A percentile compares a stretch with the other conserved stretches of the same genome.
Conservation (phyloP, 306 rosid genomes). For the Malus fusca region DNA sequence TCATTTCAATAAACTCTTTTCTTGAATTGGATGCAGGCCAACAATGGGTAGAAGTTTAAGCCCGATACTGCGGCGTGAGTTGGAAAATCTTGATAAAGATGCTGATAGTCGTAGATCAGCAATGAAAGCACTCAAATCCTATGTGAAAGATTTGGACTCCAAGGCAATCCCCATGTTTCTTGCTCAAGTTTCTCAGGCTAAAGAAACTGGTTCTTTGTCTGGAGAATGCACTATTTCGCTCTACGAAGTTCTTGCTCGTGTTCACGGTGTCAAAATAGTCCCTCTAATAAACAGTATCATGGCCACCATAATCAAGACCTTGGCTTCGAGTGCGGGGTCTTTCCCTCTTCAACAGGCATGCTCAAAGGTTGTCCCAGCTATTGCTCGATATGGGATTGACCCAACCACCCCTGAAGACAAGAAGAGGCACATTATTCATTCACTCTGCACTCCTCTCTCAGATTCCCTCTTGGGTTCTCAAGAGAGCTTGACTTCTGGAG, state of each 20-base stretch:
- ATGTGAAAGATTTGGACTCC: slow-evolving; percentile 72
- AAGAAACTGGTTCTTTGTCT: slow-evolving; percentile 58
- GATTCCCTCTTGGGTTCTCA: slow-evolving; percentile 67
- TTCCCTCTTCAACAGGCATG: slow-evolving; percentile 89
- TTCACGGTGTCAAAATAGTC: slow-evolving; percentile 73
- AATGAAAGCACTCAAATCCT: slow-evolving; percentile 65
- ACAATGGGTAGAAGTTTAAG: slow-evolving; percentile 51
- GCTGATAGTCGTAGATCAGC: slow-evolving; percentile 73
- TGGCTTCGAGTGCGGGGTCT: slow-evolving; percentile 79
- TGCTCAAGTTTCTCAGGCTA: slow-evolving; percentile 86
- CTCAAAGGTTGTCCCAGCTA: slow-evolving; percentile 78
- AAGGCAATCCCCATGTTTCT: slow-evolving; percentile 74
- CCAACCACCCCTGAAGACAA: slow-evolving; percentile 73
- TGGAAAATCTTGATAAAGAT: slow-evolving; percentile 73
- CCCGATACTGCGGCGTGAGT: slow-evolving; percentile 47
- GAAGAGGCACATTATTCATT: slow-evolving; percentile 52
- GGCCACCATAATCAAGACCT: slow-evolving; percentile 65
- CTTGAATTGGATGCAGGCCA: slow-evolving; percentile 21
- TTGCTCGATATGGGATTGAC: slow-evolving; percentile 84
- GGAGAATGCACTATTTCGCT: slow-evolving; percentile 76
- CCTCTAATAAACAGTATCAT: slow-evolving; percentile 66
- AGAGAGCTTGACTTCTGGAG: slow-evolving; percentile 72
- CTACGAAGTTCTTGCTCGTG: slow-evolving; percentile 83
- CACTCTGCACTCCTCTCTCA: slow-evolving; percentile 68
- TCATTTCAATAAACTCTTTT: not conserved